Evolutionary conservation across 1,139 yeast species (phyloP), one percentile per base, ranked within the genome.

Genomic region (Kluyveromyces sp.): DNA sequence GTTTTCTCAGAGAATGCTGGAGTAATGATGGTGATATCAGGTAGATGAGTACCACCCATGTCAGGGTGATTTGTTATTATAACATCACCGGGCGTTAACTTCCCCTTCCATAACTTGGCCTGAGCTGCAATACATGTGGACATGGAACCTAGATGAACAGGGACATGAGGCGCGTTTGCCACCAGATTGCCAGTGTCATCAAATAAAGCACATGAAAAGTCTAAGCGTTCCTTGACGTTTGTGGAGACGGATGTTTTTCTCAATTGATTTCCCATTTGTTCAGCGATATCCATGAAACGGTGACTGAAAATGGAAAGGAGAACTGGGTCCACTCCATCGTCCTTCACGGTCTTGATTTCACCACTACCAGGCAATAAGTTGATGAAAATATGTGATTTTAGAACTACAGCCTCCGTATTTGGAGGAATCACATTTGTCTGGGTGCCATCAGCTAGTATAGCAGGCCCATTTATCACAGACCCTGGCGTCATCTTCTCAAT

Each of bases 81-180:
- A 1, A 83, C 92, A 64, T 83, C 94, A 20, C 94, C 94, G 8
- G 75, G 78, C 45, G 74, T 65, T 25, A 76, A 54, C 48, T 67
- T 71, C 11, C 78, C 83, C 46, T 74, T 65, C 88, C 92, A 83
- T 29, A 76, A 47, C 36, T 77, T 70, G 33, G 75, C 74, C 61
- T 83, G 92, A 8, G 77, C 80, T 42, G 75, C 73, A 8, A 83
- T 85, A n/a, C 89, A 87, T 42, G 83, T 80, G 1, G 89, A 81
- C 94, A 85, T 85, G 3, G 94, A 85, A 2, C 94, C 94, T 48
- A 85, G 66, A 60, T 85, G 95, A 36, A 84, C 89, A 0, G 95
- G 95, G 42, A 85, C 84, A 62, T 85, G 94, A 1, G 94, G 94
- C 0, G 94, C 94, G 64, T 83, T 84, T 3, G 94, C 94, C 18